phyloP scores from a whole-genome alignment of 371 early-diverging fungal genomes.

The Rhizopus delemar region DNA sequence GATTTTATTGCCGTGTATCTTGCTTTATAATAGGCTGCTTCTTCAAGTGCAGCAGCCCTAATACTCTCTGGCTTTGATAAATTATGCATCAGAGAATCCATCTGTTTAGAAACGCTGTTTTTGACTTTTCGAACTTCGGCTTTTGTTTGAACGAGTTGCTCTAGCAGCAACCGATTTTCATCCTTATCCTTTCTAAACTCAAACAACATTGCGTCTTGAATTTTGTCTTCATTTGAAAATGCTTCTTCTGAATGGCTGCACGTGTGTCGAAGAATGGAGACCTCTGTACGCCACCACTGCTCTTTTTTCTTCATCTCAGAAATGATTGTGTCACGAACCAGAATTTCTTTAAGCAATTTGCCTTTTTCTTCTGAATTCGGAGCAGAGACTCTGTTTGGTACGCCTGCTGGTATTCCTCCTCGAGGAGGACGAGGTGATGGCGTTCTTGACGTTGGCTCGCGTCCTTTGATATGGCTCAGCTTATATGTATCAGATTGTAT shows the following conservation, averaged over 20 bases:
- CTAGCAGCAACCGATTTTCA: slow-evolving; percentile 37
- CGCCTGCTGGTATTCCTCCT: slow-evolving; percentile 2
- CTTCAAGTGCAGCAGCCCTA: slow-evolving; percentile 54
- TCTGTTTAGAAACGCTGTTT: slow-evolving; percentile 46
- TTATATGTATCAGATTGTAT: too few species aligned
- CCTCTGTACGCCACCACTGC: slow-evolving; percentile 47
- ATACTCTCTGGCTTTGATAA: slow-evolving; percentile 51
- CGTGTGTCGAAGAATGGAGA: slow-evolving; percentile 26
- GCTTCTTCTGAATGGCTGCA: not conserved
- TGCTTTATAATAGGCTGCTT: slow-evolving; percentile 60
- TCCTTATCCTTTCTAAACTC: slow-evolving; percentile 11
- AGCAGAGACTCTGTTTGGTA: not conserved
- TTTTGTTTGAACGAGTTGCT: slow-evolving; percentile 42
- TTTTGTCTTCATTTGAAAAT: not conserved
- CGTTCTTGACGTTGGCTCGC: slow-evolving; percentile 5
- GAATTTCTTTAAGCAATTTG: slow-evolving; percentile 20
- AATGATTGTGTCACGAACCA: slow-evolving; percentile 27
- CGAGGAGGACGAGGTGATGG: slow-evolving; percentile 18
- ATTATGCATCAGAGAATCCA: slow-evolving; percentile 46
- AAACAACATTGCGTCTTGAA: not conserved
- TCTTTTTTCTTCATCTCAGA: slow-evolving; percentile 39
- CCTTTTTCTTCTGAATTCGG: slow-evolving; percentile 15
- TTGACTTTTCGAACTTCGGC: slow-evolving; percentile 42
- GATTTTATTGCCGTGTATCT: slow-evolving; percentile 38
- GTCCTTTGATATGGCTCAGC: too few species aligned